A percentile compares a stretch with the other conserved stretches of the same genome.
These are phyloP conservation scores for Candida nonsorbophila DNA, from an alignment of 805 yeast species.

Conservation along the genomic window DNA sequence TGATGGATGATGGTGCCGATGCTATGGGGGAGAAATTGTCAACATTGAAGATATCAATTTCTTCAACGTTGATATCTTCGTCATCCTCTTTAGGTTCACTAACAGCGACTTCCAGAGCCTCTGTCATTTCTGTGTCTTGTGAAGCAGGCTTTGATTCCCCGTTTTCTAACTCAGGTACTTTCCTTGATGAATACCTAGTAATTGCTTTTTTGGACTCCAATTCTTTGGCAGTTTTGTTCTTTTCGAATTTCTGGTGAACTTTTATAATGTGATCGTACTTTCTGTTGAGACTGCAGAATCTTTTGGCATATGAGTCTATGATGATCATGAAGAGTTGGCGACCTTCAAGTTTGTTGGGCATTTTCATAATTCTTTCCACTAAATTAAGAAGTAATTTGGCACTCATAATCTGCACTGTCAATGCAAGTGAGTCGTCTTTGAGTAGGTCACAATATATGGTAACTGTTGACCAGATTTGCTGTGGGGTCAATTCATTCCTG, in stretches of 20 bases:
- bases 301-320: constrained; percentile 79
- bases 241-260: constrained; percentile 52
- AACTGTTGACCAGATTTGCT: constrained; percentile 85
- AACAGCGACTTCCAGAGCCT: neutral
- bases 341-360: constrained; percentile 77
- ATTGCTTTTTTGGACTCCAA: constrained; percentile 39
- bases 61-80: constrained; percentile 6
- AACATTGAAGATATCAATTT: constrained; percentile 28
- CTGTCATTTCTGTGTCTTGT: constrained; percentile 1
- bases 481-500: constrained; percentile 72
- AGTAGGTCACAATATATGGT: constrained; percentile 73
- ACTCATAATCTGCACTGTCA: constrained; percentile 94
- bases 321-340: constrained; percentile 81
- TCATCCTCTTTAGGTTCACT: constrained; percentile 5
- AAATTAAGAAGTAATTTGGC: constrained; percentile 83
- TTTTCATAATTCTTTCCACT: constrained; percentile 79
- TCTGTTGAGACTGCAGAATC: constrained; percentile 71
- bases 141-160: constrained; percentile 10
- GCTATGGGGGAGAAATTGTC: constrained; percentile 53
- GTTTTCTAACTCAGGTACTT: constrained; percentile 19
- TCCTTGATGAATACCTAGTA: constrained; percentile 29
- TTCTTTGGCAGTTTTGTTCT: constrained; percentile 31
- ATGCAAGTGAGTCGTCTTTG: constrained; percentile 75
- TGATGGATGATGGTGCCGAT: constrained; percentile 42
- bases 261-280: constrained; percentile 62